These are phyloP conservation scores for Rhizophora mangle DNA, from an alignment of 345 rosid species.

Conservation along the genomic window DNA sequence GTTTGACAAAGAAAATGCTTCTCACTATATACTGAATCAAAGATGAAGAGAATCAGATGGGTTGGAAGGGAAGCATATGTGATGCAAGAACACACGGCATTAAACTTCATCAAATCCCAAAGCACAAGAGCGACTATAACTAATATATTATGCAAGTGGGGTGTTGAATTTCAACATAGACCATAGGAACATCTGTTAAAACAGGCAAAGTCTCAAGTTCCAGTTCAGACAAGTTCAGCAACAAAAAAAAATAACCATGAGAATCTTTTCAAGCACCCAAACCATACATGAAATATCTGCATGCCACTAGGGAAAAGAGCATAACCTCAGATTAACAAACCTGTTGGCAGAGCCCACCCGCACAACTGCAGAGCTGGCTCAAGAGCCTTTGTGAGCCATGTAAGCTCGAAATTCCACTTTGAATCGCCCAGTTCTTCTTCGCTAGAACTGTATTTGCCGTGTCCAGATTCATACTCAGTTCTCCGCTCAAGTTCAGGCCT, in stretches of 20 bases:
- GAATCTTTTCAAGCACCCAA: neutral
- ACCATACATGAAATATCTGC: neutral
- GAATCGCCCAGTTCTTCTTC: constrained; percentile 47
- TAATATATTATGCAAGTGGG: too few relatives aligned
- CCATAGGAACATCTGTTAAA: too few relatives aligned
- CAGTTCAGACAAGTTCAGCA: neutral
- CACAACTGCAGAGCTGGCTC: constrained; percentile 80
- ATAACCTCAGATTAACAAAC: constrained; percentile 29
- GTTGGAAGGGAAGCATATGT: too few relatives aligned
- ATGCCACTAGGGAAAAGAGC: neutral
- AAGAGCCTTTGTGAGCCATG: constrained; percentile 74
- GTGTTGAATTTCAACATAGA: too few relatives aligned
- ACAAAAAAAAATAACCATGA: neutral
- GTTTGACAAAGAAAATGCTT: too few relatives aligned
- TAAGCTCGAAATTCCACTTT: constrained; percentile 68
- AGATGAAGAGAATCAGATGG: too few relatives aligned
- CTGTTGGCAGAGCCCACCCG: constrained; percentile 75
- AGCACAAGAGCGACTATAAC: too few relatives aligned
- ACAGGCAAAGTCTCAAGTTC: neutral
- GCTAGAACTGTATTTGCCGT: constrained; percentile 39
- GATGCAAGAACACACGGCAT: too few relatives aligned
- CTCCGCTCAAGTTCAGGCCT: constrained; percentile 29
- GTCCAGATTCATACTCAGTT: constrained; percentile 21
- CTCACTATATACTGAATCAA: too few relatives aligned
- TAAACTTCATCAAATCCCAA: too few relatives aligned